Conservation (phyloP, 371 early-diverging fungal species). For the Syncephalastrum sp. region DNA sequence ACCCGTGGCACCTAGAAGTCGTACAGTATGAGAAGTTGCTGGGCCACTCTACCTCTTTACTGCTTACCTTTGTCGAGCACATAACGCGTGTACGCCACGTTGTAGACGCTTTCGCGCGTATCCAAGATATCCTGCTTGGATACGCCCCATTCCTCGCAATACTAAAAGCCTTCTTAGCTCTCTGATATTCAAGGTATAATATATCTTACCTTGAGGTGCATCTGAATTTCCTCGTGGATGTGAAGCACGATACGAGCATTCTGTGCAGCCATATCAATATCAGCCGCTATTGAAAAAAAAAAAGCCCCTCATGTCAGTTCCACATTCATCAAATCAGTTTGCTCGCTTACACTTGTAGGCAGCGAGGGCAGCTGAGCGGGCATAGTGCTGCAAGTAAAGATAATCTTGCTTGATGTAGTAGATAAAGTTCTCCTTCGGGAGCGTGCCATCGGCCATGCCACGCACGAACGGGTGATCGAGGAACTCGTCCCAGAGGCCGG, state of each 20-base stretch:
- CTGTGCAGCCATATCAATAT: constrained; percentile 30
- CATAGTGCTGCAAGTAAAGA: constrained; percentile 77
- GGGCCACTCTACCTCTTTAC: background rate
- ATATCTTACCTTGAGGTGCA: constrained; percentile 63
- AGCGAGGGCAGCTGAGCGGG: constrained; percentile 73
- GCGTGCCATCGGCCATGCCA: constrained; percentile 72
- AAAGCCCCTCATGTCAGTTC: background rate
- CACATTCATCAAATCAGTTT: constrained; percentile 24
- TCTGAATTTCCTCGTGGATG: constrained; percentile 65
- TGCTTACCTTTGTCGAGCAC: constrained; percentile 68
- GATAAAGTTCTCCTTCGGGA: constrained; percentile 66
- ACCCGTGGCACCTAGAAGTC: constrained; percentile 51
- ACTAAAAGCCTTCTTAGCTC: constrained; percentile 28
- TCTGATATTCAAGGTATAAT: background rate
- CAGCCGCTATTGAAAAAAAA: constrained; percentile 18
- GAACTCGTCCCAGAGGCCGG: constrained; percentile 66
- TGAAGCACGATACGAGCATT: constrained; percentile 62
- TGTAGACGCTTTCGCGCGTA: constrained; percentile 70
- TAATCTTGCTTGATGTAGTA: constrained; percentile 85
- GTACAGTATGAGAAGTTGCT: background rate
- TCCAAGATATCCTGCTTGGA: constrained; percentile 60
- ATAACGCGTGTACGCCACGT: constrained; percentile 82
- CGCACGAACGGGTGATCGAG: constrained; percentile 75
- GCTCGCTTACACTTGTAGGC: constrained; percentile 63
- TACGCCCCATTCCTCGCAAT: constrained; percentile 74